Percentiles rank a stretch among this genome's conserved stretches.
Evolutionary conservation across 129 eudicot genomes (phyloP).

Genomic region (Helichrysum umbraculigerum): DNA sequence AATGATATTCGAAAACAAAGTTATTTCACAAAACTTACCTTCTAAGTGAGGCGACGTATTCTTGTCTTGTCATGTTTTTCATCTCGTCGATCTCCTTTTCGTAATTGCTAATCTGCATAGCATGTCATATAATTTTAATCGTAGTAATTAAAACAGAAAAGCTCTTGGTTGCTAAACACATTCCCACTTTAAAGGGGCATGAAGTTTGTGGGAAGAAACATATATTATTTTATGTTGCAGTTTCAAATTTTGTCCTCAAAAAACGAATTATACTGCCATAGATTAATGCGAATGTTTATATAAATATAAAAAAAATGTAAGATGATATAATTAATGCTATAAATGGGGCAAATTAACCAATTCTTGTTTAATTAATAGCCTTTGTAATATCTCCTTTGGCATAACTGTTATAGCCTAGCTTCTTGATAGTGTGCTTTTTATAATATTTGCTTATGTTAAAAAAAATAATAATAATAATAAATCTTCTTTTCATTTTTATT

Average conservation of each 20-base stretch:
- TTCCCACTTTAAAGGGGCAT: conserved; percentile 17
- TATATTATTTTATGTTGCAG: conserved; percentile 23
- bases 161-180: conserved; percentile 13
- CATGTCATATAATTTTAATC: too few relatives aligned
- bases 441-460: too few relatives aligned
- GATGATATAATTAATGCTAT: too few relatives aligned
- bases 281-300: too few relatives aligned
- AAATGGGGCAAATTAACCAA: too few relatives aligned
- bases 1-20: not conserved
- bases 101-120: conserved; percentile 59
- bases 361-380: too few relatives aligned
- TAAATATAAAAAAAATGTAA: too few relatives aligned
- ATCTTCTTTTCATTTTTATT: too few relatives aligned
- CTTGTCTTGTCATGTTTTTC: conserved; percentile 96
- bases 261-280: not conserved
- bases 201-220: conserved; percentile 22
- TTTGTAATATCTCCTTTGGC: too few relatives aligned
- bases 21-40: conserved; percentile 40
- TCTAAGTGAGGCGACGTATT: conserved; percentile 85
- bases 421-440: too few relatives aligned
- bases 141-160: not conserved
- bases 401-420: too few relatives aligned
- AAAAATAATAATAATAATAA: too few relatives aligned
- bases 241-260: conserved; percentile 7
- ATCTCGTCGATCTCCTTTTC: conserved; percentile 91